Conservation (phyloP, 768 basidiomycete species). For the Boletus subcaerulescens region DNA sequence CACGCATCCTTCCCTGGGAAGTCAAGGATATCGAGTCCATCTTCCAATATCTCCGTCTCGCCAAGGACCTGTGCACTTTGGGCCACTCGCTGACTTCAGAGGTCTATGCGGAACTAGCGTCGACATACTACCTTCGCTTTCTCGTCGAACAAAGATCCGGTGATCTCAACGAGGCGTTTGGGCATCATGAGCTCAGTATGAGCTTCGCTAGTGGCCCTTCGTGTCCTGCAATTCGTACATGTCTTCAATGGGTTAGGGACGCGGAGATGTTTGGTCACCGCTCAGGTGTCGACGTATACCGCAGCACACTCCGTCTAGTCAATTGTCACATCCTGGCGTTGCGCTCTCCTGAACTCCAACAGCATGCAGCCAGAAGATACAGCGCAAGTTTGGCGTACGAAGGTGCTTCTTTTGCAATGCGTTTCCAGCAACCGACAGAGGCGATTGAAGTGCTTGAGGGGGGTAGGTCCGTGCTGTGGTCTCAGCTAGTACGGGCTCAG, state of each 20-base stretch:
- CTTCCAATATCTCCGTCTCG: conserved; percentile 24
- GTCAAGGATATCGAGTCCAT: conserved; percentile 24
- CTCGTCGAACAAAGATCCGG: conserved; percentile 15
- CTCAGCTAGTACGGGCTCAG: conserved; percentile 27
- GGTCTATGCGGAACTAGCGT: conserved; percentile 24
- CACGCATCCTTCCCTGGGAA: conserved; percentile 25
- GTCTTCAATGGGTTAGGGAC: conserved; percentile 22
- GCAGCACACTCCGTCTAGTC: conserved; percentile 24
- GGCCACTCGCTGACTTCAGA: conserved; percentile 20
- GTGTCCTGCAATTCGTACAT: conserved; percentile 18
- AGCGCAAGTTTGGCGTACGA: conserved; percentile 21
- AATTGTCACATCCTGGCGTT: conserved; percentile 14
- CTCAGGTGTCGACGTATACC: conserved; percentile 31
- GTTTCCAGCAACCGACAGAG: conserved; percentile 18
- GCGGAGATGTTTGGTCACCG: conserved; percentile 21
- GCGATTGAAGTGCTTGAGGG: conserved; percentile 32
- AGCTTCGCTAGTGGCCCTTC: conserved; percentile 10
- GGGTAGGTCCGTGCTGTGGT: conserved; percentile 35
- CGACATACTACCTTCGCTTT: conserved; percentile 24
- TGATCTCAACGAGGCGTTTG: conserved; percentile 25
- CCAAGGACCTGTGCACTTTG: conserved; percentile 22
- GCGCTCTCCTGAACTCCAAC: conserved; percentile 19
- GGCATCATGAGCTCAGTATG: conserved; percentile 24
- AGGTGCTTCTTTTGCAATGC: conserved; percentile 28
- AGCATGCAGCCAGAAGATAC: conserved; percentile 11